These are phyloP conservation scores for Alternaria triticimaculans DNA, from an alignment of 2,329 filamentous ascomycete species.

Conservation along the genomic window DNA sequence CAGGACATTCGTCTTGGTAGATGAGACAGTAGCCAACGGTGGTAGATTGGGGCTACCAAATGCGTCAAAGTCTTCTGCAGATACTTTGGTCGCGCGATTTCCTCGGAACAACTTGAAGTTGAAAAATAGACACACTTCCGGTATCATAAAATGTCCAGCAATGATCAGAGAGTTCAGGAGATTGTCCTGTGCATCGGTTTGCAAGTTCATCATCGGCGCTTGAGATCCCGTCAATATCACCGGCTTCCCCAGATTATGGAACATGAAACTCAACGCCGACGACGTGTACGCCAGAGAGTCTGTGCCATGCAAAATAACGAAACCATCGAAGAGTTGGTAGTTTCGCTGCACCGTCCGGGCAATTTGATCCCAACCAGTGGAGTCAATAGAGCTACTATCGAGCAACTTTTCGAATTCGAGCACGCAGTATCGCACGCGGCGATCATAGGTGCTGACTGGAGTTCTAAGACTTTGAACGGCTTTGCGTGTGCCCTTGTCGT, in stretches of 20 bases:
- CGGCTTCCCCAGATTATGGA: constrained; percentile 87
- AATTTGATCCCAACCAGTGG: constrained; percentile 84
- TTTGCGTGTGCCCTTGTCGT: constrained; percentile 56
- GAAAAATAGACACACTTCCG: constrained; percentile 93
- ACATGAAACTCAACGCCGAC: constrained; percentile 91
- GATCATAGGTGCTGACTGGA: constrained; percentile 78
- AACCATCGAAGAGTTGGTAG: constrained; percentile 87
- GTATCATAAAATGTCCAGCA: constrained; percentile 89
- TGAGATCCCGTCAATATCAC: constrained; percentile 77
- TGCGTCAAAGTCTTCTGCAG: constrained; percentile 83
- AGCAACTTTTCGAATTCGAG: constrained; percentile 84
- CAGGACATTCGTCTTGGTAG: constrained; percentile 78
- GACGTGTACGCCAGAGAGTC: constrained; percentile 88
- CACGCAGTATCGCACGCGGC: constrained; percentile 82
- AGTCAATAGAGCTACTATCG: constrained; percentile 89
- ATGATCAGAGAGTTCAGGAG: constrained; percentile 87
- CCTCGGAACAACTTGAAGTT: constrained; percentile 89
- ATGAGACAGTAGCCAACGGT: constrained; percentile 81
- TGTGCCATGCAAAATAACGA: constrained; percentile 89
- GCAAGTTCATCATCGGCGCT: constrained; percentile 86
- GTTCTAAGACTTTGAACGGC: constrained; percentile 76
- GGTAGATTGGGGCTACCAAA: constrained; percentile 88
- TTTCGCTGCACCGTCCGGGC: constrained; percentile 80
- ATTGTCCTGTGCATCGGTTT: constrained; percentile 91
- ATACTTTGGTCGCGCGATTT: constrained; percentile 87